phyloP scores from a whole-genome alignment of 2,329 filamentous ascomycete genomes.

The Alternaria ventricosa region DNA sequence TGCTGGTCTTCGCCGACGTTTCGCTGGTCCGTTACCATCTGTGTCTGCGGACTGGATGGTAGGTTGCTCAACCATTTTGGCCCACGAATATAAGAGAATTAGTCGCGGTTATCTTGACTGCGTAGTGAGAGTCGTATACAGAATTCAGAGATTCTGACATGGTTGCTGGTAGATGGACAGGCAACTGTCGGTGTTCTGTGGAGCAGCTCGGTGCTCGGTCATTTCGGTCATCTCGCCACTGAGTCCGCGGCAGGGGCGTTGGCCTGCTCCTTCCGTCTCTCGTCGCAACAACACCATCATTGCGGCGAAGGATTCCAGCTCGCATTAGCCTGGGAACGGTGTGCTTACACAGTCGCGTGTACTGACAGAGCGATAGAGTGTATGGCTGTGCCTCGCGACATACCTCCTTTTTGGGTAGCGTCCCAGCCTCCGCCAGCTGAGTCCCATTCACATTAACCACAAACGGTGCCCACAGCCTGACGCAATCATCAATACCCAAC shows the following conservation, averaged over 20 bases:
- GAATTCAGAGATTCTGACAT: neutral
- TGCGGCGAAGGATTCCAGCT: neutral
- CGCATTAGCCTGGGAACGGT: neutral
- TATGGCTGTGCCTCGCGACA: neutral
- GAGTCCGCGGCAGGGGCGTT: neutral
- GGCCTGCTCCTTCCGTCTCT: neutral
- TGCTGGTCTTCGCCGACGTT: conserved; percentile 33
- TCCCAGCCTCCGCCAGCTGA: neutral
- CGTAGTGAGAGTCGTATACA: neutral
- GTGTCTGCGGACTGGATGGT: conserved; percentile 13
- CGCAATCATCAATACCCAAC: neutral
- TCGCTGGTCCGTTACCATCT: conserved; percentile 27
- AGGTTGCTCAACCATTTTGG: conserved; percentile 13
- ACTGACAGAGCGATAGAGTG: neutral
- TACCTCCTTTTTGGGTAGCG: neutral
- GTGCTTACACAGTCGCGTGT: neutral
- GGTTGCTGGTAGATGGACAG: neutral
- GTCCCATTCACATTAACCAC: neutral
- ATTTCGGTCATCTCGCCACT: neutral
- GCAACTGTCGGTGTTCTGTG: neutral
- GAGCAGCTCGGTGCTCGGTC: neutral
- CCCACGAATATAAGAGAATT: neutral
- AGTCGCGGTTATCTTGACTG: neutral
- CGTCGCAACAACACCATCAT: neutral
- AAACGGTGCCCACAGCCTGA: neutral